A percentile compares a stretch with the other conserved stretches of the same genome.
Conservation (phyloP, 2,329 filamentous ascomycete genomes). For the Bisporella sp. region DNA sequence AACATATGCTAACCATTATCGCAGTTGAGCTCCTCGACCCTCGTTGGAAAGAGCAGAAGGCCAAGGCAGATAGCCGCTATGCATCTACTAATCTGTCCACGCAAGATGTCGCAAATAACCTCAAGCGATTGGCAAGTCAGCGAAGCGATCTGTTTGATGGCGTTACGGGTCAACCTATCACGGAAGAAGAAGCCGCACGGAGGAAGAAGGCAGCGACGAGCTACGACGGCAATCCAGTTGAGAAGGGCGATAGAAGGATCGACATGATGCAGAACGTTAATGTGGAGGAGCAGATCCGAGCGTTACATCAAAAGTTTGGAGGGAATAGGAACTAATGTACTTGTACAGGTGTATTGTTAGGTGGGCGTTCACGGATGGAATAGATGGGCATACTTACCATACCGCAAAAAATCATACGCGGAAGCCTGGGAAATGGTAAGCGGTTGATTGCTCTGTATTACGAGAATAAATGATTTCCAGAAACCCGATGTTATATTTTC, state of each 20-base stretch:
- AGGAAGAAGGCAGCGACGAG: slow-evolving; percentile 68
- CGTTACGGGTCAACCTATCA: slow-evolving; percentile 58
- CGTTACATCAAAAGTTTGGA: slow-evolving; percentile 52
- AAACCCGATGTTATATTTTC: too few relatives aligned
- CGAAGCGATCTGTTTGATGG: slow-evolving; percentile 81
- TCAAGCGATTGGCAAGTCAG: slow-evolving; percentile 90
- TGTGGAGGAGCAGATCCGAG: slow-evolving; percentile 78
- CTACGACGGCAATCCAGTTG: slow-evolving; percentile 56
- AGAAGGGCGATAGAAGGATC: slow-evolving; percentile 48
- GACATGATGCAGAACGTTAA: slow-evolving; percentile 62
- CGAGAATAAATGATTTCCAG: too few relatives aligned
- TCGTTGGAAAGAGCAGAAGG: slow-evolving; percentile 91
- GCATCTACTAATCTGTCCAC: slow-evolving; percentile 82
- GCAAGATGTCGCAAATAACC: slow-evolving; percentile 82
- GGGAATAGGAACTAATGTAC: slow-evolving; percentile 17
- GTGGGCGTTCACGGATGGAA: background rate
- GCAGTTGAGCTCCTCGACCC: slow-evolving; percentile 83
- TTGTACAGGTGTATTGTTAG: background rate
- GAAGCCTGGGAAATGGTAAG: too few relatives aligned
- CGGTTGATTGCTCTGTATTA: too few relatives aligned
- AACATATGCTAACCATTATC: slow-evolving; percentile 10
- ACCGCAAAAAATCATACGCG: too few relatives aligned
- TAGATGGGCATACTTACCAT: too few relatives aligned
- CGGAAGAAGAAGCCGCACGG: slow-evolving; percentile 69
- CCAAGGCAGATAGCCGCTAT: slow-evolving; percentile 78